Evolutionary conservation across 2,329 filamentous ascomycete genomes (phyloP), one percentile per base, ranked within the genome.

Genomic region (Phyllosticta capitalensis): DNA sequence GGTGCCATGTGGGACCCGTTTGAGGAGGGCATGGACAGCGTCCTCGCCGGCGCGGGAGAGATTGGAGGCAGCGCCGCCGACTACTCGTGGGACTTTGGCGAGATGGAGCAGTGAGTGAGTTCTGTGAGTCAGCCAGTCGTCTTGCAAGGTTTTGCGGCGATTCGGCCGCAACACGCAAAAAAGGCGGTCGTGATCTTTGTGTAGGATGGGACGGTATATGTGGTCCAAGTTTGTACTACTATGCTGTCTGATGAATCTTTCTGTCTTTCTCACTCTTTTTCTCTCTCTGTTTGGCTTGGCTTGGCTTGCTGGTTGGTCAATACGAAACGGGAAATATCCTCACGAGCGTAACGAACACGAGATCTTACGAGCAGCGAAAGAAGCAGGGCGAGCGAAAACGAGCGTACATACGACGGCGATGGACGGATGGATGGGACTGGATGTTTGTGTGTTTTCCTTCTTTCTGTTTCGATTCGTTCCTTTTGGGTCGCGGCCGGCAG

Each of bases 1-100:
- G 28, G 24, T 28, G 52, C 33, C 56, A 55, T 55, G 45, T 59
- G 58, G 53, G 51, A 55, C 28, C 52, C 58, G 10, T 45, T 45
- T n/a, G 38, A 45, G 38, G 38, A 45, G 38, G 38, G 38, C 14
- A 45, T 45, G 38, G 38, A 45, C 17, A 45, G 38, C 17, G 38
- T 45, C 3, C 38, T 45, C n/a, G 38, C 38, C 14, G 38, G 38
- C 4, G 17, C 38, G 14, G 38, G 38, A n/a, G 38, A 45, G 14
- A 45, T 45, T 17, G 14, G 38, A 6, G 38, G 38, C 17, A n/a
- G 38, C n/a, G 38, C 38, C 17, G 17, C 14, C 3, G 38, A 45
- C 17, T 45, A 45, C 7, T n/a, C 38, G 38, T 45, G 38, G 38
- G 38, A 45, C n/a, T 45, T 45, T 45, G 38, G 38, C 38, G 38